phyloP scores from a whole-genome alignment of 306 rosid species.

The Quercus wislizeni region DNA sequence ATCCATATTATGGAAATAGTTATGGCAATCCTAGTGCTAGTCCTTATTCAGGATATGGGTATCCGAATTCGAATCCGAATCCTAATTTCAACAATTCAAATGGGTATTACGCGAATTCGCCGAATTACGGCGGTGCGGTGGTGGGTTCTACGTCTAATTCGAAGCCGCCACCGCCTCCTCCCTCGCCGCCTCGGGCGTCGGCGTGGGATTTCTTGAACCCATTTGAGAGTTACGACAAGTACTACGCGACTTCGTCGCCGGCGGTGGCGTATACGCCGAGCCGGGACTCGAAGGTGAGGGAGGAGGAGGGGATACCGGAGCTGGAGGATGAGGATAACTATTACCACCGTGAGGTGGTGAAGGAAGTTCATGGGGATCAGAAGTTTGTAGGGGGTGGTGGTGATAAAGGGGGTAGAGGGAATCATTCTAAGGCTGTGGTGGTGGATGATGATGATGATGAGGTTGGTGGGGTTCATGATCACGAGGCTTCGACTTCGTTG shows the following conservation, averaged over 20 bases:
- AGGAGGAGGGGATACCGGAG: conserved; percentile 95
- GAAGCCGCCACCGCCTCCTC: conserved; percentile 78
- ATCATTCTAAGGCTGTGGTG: conserved; percentile 22
- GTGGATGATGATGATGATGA: neutral
- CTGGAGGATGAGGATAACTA: conserved; percentile 81
- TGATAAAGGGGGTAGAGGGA: neutral
- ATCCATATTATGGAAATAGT: neutral
- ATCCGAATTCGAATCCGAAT: too few relatives aligned
- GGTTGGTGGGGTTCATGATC: conserved; percentile 19
- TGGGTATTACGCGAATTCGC: neutral
- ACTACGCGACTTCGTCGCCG: conserved; percentile 12
- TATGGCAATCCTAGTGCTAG: conserved; percentile 5
- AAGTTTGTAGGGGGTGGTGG: conserved; percentile 38
- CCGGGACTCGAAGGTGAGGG: conserved; percentile 77
- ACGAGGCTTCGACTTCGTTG: conserved; percentile 32
- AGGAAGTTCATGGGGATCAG: conserved; percentile 67
- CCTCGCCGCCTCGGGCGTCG: conserved; percentile 74
- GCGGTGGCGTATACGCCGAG: conserved; percentile 54
- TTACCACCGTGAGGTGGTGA: conserved; percentile 69
- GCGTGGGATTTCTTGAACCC: conserved; percentile 78
- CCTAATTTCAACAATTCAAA: too few relatives aligned
- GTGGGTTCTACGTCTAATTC: conserved; percentile 22
- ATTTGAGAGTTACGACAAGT: conserved; percentile 46
- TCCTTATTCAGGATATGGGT: neutral
- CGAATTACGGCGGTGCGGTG: conserved; percentile 36